Conservation (phyloP, 2,329 filamentous ascomycete species). For the Cladosporium sp. region DNA sequence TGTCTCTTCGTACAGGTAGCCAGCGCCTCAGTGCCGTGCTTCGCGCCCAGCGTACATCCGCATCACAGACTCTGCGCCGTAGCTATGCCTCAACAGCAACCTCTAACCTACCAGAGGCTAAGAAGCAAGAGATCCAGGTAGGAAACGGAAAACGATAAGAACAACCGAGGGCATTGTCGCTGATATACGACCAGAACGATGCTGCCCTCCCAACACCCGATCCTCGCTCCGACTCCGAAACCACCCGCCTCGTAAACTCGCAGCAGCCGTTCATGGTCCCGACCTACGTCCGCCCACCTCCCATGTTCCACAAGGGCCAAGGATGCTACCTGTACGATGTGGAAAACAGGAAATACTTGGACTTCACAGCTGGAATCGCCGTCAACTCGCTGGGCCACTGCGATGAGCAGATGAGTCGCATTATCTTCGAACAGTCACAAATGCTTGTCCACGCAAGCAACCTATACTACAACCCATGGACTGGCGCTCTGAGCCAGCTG, state of each 20-base stretch:
- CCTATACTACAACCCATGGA: slow-evolving; percentile 97
- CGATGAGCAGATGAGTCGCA: slow-evolving; percentile 72
- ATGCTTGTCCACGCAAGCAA: slow-evolving; percentile 91
- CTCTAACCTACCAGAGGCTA: slow-evolving; percentile 44
- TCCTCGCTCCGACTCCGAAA: slow-evolving; percentile 71
- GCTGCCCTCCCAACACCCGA: slow-evolving; percentile 67
- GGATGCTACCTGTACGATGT: slow-evolving; percentile 89
- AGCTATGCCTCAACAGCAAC: slow-evolving; percentile 44
- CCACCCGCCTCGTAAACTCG: slow-evolving; percentile 71
- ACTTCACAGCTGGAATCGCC: slow-evolving; percentile 94
- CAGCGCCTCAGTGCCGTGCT: slow-evolving; percentile 29
- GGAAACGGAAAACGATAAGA: slow-evolving; percentile 3
- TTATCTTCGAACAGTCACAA: slow-evolving; percentile 68
- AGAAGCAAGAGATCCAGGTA: slow-evolving; percentile 48
- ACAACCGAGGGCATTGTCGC: no score
- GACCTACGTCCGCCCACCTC: slow-evolving; percentile 87
- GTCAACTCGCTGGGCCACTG: slow-evolving; percentile 92
- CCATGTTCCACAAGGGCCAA: slow-evolving; percentile 84
- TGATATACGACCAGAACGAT: slow-evolving; percentile 34
- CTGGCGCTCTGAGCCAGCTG: slow-evolving; percentile 80
- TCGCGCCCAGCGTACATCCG: slow-evolving; percentile 17
- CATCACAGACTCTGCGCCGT: slow-evolving; percentile 24
- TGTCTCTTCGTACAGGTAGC: slow-evolving; percentile 30
- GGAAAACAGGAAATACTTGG: slow-evolving; percentile 85
- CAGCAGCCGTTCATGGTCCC: slow-evolving; percentile 90